A percentile compares a stretch with the other conserved stretches of the same genome.
Conservation (phyloP, 2,329 filamentous ascomycete species). For the Colletotrichum sp. region DNA sequence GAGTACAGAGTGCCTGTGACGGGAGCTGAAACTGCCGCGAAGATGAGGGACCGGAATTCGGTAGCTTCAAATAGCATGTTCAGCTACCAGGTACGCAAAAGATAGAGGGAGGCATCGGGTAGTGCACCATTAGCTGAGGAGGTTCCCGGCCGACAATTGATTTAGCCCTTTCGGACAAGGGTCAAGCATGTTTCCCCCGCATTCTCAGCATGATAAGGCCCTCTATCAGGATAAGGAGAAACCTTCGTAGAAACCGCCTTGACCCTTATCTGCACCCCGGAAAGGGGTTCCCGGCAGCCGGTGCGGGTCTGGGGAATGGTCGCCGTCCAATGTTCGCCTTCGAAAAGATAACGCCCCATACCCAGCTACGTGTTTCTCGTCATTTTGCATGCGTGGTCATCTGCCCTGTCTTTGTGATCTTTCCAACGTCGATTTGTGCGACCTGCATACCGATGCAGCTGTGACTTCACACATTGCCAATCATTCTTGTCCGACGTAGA, state of each 20-base stretch:
- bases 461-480: neutral
- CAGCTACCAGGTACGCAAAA: neutral
- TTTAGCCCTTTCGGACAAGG: neutral
- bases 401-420: neutral
- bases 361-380: neutral
- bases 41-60: slow-evolving; percentile 32
- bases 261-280: neutral
- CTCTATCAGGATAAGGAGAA: neutral
- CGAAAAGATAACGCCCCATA: neutral
- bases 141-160: neutral
- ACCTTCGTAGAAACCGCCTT: neutral
- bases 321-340: neutral
- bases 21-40: slow-evolving; percentile 31
- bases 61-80: slow-evolving; percentile 35
- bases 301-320: neutral
- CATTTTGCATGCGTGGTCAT: neutral
- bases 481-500: neutral
- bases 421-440: neutral
- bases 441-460: neutral
- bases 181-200: neutral
- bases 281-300: neutral
- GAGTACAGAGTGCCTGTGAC: slow-evolving; percentile 34
- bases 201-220: neutral
- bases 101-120: neutral
- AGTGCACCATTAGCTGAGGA: neutral